These are phyloP conservation scores for Blastocladiella emersonii DNA, from an alignment of 371 early-diverging fungal species.

Conservation along the genomic window DNA sequence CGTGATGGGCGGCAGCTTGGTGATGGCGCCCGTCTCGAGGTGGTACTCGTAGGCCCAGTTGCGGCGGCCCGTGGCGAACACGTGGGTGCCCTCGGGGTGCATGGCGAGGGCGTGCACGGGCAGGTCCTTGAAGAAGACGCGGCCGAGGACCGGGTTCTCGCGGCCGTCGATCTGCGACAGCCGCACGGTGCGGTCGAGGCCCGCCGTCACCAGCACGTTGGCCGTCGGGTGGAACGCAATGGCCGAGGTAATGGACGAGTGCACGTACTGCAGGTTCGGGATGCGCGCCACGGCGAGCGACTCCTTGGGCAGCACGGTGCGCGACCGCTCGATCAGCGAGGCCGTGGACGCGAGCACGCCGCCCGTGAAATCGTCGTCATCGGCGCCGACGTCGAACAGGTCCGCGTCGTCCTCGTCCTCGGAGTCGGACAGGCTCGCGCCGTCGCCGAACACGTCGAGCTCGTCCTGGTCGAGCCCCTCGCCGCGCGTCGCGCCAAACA, in stretches of 20 bases:
- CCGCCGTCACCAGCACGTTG: constrained; percentile 70
- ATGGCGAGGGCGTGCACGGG: constrained; percentile 61
- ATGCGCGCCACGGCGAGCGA: not conserved
- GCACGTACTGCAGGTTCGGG: constrained; percentile 2
- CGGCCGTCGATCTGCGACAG: constrained; percentile 83
- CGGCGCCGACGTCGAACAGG: not conserved
- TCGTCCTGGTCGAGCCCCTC: not conserved
- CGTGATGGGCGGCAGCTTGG: constrained; percentile 44
- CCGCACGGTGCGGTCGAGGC: constrained; percentile 67
- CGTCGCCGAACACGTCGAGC: no score
- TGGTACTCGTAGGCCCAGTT: constrained; percentile 68
- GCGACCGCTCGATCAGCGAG: not conserved
- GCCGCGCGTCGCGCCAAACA: no score
- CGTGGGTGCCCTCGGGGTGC: constrained; percentile 51
- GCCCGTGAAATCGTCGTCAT: not conserved
- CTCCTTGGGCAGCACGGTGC: not conserved
- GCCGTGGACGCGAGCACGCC: not conserved
- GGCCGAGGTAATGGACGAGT: constrained; percentile 44
- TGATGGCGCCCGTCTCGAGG: constrained; percentile 59
- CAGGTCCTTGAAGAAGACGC: constrained; percentile 63
- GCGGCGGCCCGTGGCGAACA: constrained; percentile 59
- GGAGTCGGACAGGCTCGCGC: not conserved
- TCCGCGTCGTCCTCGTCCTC: not conserved
- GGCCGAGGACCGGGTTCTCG: constrained; percentile 73
- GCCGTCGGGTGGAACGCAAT: constrained; percentile 80